A percentile compares a stretch with the other conserved stretches of the same genome.
Evolutionary conservation across 2,329 filamentous ascomycete genomes (phyloP).

Genomic region (Aspergillus ochraceoroseus): DNA sequence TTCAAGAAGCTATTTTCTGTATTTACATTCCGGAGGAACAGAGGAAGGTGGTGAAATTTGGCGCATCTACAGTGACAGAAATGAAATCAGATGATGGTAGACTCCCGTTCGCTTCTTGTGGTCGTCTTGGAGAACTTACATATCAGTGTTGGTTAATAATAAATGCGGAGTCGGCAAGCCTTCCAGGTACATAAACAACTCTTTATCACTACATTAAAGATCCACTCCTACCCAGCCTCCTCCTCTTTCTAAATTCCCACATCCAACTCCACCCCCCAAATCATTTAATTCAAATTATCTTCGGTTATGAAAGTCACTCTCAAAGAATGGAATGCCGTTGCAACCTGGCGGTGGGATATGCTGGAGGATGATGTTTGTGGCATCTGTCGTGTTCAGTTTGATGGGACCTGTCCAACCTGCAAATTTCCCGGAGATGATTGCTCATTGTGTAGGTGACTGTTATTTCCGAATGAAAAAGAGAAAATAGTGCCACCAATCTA

Average conservation of each 20-base stretch:
- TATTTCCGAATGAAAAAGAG: not conserved
- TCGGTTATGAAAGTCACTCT: constrained; percentile 86
- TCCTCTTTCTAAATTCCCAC: not conserved
- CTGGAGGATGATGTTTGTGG: constrained; percentile 96
- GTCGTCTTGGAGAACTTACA: constrained; percentile 7
- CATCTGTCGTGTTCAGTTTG: constrained; percentile 96
- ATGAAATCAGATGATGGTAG: not conserved
- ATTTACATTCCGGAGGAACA: constrained; percentile 28
- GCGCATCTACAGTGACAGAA: constrained; percentile 6
- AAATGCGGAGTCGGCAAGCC: constrained; percentile 18
- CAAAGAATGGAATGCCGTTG: constrained; percentile 87
- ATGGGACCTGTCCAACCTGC: constrained; percentile 95
- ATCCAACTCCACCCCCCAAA: too few species aligned
- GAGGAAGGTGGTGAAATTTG: constrained; percentile 11
- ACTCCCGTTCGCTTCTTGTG: too few species aligned
- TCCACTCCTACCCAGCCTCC: constrained; percentile 6
- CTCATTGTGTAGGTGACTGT: constrained; percentile 64
- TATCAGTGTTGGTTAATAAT: constrained; percentile 1
- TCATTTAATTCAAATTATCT: constrained; percentile 1
- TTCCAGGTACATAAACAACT: too few species aligned
- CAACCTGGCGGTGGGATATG: constrained; percentile 96
- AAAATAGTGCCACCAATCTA: constrained; percentile 1
- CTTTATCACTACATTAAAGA: not conserved
- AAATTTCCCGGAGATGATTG: constrained; percentile 97
- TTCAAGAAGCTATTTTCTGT: constrained; percentile 12